Evolutionary conservation across 139 green algal genomes (phyloP), one percentile per base, ranked within the genome.

Genomic region (Chlamydomonas schloesseri): DNA sequence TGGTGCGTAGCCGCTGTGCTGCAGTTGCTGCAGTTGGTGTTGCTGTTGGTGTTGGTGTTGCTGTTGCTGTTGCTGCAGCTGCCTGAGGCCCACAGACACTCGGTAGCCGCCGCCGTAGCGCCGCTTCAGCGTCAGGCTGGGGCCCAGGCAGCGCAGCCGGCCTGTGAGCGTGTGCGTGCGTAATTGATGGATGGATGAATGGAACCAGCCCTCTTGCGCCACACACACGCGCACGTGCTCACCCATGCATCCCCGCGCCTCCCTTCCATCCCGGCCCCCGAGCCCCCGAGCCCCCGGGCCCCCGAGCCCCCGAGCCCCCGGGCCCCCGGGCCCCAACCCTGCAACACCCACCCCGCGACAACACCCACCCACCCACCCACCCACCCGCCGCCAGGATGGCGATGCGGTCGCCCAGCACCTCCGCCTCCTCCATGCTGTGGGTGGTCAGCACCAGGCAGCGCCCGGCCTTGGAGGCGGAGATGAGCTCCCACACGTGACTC

Each of bases 371-470:
- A 20, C 57, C 3, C 21, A 26, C 36, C 9, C 24, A 46, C 57
- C 2, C 57, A 75, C 79, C 80, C 46, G 82, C 71, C 31, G 72
- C 71, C 55, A 81, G 82, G 28, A 82, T 78, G 21, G 71, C 82
- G 3, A 82, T 58, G 10, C 81, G 58, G 60, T 91, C 90, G 71
- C 96, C 97, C 85, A 99, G 92, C 36, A 95, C 94, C 58, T 99
- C 97, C 71, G 95, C 97, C 92, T 99, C 97, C 92, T 99, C 97
- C 97, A 99, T 99, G 72, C 85, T 94, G 90, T 98, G 95, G 5
- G 91, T 96, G 36, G 94, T 98, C 50, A 98, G 91, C 55, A 98
- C 86, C 36, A 98, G 89, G 31, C 91, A 92, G 65, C 91, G 89
- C 28, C 91, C 91, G 53, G 73, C 37, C 91, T 95, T 96, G 37